Base-by-base conservation (phyloP, 805 yeast species). In the Metschnikowia gruessii region DNA sequence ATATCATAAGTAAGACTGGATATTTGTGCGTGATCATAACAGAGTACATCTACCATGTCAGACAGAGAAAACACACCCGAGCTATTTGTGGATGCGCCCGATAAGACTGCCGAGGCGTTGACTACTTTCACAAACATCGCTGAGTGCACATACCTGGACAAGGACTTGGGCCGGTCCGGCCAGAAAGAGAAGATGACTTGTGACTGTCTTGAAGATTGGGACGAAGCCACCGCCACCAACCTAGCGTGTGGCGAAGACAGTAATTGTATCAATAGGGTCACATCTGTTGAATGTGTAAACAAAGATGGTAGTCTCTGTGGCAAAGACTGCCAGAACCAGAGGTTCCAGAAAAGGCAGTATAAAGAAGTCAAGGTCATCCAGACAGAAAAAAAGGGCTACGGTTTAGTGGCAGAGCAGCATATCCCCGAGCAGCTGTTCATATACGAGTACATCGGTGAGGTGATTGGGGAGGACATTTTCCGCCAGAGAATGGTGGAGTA, bases 401-500 rank as follows among this genome's bases (percentile, higher is more conserved):
- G 99, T 33, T 80, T 92, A 46, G 75, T 95, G 50, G 91, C 96
- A 0, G 74, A 81, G 46, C 64, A 59, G 4, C 72, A 69, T 42
- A 72, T 94, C 12, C 68, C 75, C 13, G 81, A 79, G 17, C 80
- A 81, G 45, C 71, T 80, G n/a, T 90, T 92, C 61, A 79, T 92
- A 37, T 88, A 87, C 66, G 99, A 92, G 68, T 92, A 92, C 67
- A 81, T 87, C 41, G 99, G 99, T 37, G 98, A 92, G 64, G 95
- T 92, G 31, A 85, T 92, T 30, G 91, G 86, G 62, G 95, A 89
- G 59, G 67, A 70, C 16, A 70, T 80, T n/a, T 94, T 91, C 64
- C 74, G 88, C 42, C 72, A 72, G 40, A 76, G 97, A 50, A 86
- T 85, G 85, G 70, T 80, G 35, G 77, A 77, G 37, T 92, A 92